Base-by-base conservation (phyloP, 1,284 basidiomycete species). In the Moniliella sp. region DNA sequence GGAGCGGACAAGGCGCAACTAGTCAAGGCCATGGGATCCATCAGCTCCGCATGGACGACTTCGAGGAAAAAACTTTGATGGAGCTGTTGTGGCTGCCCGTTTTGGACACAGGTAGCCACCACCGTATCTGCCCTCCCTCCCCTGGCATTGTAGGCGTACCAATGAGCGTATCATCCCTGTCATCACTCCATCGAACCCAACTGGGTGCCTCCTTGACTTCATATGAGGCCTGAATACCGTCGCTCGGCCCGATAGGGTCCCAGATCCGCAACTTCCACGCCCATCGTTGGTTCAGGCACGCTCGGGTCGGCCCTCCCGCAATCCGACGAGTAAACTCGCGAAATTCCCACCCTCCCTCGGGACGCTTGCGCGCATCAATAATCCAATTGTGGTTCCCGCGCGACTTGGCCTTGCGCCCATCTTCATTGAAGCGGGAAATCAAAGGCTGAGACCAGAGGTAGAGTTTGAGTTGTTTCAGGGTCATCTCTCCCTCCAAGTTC, bases 321-420 rank as follows among this genome's bases (percentile, higher is more conserved):
- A 56, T 56, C 34, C 50, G 52, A n/a, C 53, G 75, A 50, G 76
- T 68, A 65, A 94, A 94, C 12, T 83, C 76, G 32, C 83, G 71
- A 65, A 97, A 99, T 31, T 75, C 69, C 84, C 88, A 97, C 13
- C 27, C 34, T n/a, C n/a, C 74, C 23, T 79, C 76, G 0, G 64
- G 62, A 17, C 67, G 45, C 55, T 84, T 93, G 64, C 76, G 82
- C 12, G 83, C 91, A 50, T 94, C 83, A 31, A 97, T 78, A 55
- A 86, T 88, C 91, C 91, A 99, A 45, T 94, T 91, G 57, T 97
- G 88, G 62, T 97, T 97, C 32, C 91, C 91, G 67, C 94, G 94
- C 33, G 83, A 88, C 65, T 99, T 99, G 18, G 86, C 81, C 65
- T 99, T 99, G 64, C 93, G 93, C 28, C 56, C 91, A 61, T 97